A percentile compares a stretch with the other conserved stretches of the same genome.
Conservation (phyloP, 352 stramenopile species). For the Pythium chondricola region DNA sequence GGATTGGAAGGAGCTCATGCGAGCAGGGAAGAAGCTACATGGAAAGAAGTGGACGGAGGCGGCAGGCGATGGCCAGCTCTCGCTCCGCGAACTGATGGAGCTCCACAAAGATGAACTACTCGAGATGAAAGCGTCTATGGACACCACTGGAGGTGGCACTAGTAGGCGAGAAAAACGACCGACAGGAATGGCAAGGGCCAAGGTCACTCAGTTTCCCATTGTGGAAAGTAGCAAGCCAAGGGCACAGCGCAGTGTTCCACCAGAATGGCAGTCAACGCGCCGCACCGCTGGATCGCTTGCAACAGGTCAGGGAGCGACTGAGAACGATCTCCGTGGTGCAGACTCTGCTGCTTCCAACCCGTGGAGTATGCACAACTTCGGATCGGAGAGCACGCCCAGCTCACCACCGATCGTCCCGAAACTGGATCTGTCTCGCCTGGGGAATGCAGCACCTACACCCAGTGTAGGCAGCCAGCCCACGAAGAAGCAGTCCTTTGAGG, state of each 20-base stretch:
- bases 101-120: slow-evolving; percentile 68
- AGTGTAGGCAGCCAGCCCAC: not conserved
- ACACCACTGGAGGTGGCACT: not conserved
- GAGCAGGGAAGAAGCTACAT: slow-evolving; percentile 50
- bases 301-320: no score
- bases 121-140: slow-evolving; percentile 36
- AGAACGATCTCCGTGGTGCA: not conserved
- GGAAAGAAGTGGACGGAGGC: slow-evolving; percentile 48
- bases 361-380: slow-evolving; percentile 16
- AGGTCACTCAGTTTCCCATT: not conserved
- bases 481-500: slow-evolving; percentile 40
- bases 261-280: slow-evolving; percentile 61
- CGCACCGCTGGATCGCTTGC: slow-evolving; percentile 22
- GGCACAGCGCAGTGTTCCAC: slow-evolving; percentile 9
- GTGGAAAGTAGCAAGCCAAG: not conserved
- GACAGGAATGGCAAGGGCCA: not conserved
- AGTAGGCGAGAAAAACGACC: slow-evolving; percentile 6
- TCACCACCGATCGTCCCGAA: slow-evolving; percentile 16
- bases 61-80: slow-evolving; percentile 23
- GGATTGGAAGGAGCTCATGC: slow-evolving; percentile 68
- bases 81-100: slow-evolving; percentile 49
- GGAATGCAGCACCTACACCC: not conserved
- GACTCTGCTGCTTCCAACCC: not conserved
- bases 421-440: slow-evolving; percentile 17
- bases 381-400: no score